Conservation (phyloP, 2,329 filamentous ascomycete genomes). For the Metarhizium sp. region DNA sequence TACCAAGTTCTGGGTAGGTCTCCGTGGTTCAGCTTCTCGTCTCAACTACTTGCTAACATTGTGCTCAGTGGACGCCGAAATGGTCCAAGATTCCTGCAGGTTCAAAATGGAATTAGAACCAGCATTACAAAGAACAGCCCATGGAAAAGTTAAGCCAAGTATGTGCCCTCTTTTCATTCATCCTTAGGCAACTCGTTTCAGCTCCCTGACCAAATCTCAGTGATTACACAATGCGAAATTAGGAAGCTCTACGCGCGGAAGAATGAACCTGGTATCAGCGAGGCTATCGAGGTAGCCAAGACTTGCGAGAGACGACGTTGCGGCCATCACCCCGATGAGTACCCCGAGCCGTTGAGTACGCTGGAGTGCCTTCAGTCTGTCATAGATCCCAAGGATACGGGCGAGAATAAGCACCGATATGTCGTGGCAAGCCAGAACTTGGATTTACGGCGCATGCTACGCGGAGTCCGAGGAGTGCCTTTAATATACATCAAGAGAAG, state of each 20-base stretch:
- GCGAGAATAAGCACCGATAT: conserved; percentile 70
- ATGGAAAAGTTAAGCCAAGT: conserved; percentile 79
- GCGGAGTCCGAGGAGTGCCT: conserved; percentile 62
- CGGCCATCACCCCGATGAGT: conserved; percentile 64
- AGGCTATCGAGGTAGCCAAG: conserved; percentile 68
- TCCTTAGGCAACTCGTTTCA: neutral
- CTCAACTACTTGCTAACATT: conserved; percentile 6
- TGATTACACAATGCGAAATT: conserved; percentile 77
- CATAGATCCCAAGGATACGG: conserved; percentile 65
- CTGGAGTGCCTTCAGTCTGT: conserved; percentile 64
- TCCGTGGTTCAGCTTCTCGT: conserved; percentile 10
- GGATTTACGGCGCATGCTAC: conserved; percentile 53
- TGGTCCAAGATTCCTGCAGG: conserved; percentile 69
- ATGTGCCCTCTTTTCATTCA: conserved; percentile 17
- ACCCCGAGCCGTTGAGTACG: conserved; percentile 60
- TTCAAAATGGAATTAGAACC: conserved; percentile 85
- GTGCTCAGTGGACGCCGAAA: conserved; percentile 64
- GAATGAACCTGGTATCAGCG: conserved; percentile 39
- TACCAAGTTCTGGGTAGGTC: conserved; percentile 71
- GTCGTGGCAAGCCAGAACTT: conserved; percentile 66
- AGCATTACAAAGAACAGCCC: conserved; percentile 71
- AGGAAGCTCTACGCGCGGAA: conserved; percentile 63
- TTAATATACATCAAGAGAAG: conserved; percentile 70
- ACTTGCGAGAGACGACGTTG: conserved; percentile 66
- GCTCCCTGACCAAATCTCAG: conserved; percentile 27